Base-by-base conservation (phyloP, 1,284 basidiomycete genomes). In the Porodaedalea pini region DNA sequence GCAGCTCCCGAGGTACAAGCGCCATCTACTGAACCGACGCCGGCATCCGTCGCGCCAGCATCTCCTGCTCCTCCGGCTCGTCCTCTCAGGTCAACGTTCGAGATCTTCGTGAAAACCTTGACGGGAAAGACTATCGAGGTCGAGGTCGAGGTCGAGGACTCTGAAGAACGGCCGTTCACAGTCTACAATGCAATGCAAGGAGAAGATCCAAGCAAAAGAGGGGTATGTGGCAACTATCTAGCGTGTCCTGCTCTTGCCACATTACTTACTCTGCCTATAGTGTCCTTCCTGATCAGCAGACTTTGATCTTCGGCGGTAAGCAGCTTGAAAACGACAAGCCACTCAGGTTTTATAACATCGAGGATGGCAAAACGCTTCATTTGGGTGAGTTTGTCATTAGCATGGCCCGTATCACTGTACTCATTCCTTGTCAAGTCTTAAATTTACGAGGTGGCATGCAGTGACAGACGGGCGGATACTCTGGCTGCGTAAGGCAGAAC, bases 281-380 rank as follows among this genome's bases (percentile, higher is more conserved):
- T 61, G 82, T 81, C 60, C 81, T 81, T 53, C 81, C 81, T 61
- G 81, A 83, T 71, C 83, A 84, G 69, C 82, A 84, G 70, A 80
- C 82, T 66, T 72, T 84, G 58, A 84, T 84, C 69, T 85, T 84
- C 65, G 82, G 78, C 63, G 81, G 82, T 56, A 85, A 84, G 75
- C 82, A 84, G 71, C 75, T 85, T 64, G 81, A 83, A 70, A 82
- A 84, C 66, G 82, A 82, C 50, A 78, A 81, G 62, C 83, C 82
- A 57, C 77, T 85, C 55, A 78, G 78, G 54, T 81, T 83, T 69
- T 83, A 84, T 73, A 83, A 84, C 74, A 85, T 85, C 66, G 83
- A 86, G 75, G 86, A 86, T 75, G 85, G 87, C 76, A 80, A 78
- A 39, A 87, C 84, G 31, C 79, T 87, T 53, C 85, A 87, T 49